A percentile compares a stretch with the other conserved stretches of the same genome.
Conservation (phyloP, 768 basidiomycete genomes). For the Amylocystis lapponica region DNA sequence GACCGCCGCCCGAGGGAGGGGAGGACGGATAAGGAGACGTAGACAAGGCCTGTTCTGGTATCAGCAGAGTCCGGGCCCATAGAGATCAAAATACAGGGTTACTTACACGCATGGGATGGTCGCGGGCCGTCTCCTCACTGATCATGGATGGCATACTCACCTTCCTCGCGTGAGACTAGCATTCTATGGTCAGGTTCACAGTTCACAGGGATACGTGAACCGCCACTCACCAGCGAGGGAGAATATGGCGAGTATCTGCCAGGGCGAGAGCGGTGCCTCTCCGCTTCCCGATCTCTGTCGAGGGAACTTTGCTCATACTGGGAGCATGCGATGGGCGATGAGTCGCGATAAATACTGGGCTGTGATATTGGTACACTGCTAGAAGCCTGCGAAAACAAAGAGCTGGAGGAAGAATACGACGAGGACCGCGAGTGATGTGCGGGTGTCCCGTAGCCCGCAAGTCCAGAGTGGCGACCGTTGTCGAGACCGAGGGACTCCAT, state of each 20-base stretch:
- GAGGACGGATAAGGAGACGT: conserved; percentile 23
- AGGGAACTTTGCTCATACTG: conserved; percentile 16
- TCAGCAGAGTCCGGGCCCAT: not conserved
- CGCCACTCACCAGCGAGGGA: conserved; percentile 22
- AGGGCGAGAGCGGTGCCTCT: conserved; percentile 18
- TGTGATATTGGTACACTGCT: conserved; percentile 16
- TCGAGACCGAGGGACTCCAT: conserved; percentile 80
- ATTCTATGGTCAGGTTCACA: too few relatives aligned
- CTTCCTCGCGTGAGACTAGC: conserved; percentile 23
- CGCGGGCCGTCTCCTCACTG: conserved; percentile 15
- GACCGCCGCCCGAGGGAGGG: conserved; percentile 15
- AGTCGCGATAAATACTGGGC: conserved; percentile 15
- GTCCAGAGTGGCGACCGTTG: conserved; percentile 20
- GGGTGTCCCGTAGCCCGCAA: conserved; percentile 20
- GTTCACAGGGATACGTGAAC: not conserved
- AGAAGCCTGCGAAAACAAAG: conserved; percentile 19
- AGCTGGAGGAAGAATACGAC: conserved; percentile 26
- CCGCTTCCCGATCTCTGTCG: conserved; percentile 16
- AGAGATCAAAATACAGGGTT: not conserved
- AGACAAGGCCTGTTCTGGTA: conserved; percentile 19
- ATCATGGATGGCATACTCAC: conserved; percentile 22
- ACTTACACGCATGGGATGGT: conserved; percentile 22
- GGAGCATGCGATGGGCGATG: conserved; percentile 13
- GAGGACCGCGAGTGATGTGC: conserved; percentile 38
- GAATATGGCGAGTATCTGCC: conserved; percentile 29